Conservation (phyloP, 331 rosid genomes). For the Dryas integrifolia region DNA sequence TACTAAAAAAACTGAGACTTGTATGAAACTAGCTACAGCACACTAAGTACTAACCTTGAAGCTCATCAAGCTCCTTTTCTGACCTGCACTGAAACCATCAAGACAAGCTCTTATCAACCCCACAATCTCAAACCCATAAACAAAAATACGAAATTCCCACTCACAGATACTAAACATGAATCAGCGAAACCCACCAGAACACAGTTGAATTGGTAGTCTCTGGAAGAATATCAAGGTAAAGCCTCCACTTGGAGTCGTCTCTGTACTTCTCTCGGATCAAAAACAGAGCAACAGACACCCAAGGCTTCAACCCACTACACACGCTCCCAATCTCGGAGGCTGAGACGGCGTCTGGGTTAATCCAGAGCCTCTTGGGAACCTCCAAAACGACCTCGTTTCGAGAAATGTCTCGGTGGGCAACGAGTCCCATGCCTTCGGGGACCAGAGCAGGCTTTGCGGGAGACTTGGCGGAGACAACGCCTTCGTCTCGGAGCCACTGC, state of each 20-base stretch:
- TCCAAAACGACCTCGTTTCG: constrained; percentile 83
- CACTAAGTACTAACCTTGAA: constrained; percentile 61
- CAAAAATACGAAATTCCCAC: constrained; percentile 16
- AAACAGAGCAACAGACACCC: constrained; percentile 83
- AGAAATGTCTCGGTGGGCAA: constrained; percentile 58
- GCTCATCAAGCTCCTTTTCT: constrained; percentile 88
- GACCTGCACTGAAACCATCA: constrained; percentile 97
- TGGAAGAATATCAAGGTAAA: constrained; percentile 70
- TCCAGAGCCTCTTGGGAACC: constrained; percentile 92
- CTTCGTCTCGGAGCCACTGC: constrained; percentile 83
- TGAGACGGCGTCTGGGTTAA: constrained; percentile 90
- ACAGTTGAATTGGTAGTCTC: constrained; percentile 73
- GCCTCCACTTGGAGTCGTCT: constrained; percentile 65
- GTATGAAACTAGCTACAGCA: not conserved
- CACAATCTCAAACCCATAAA: constrained; percentile 26
- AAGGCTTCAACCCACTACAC: constrained; percentile 79
- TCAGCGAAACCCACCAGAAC: constrained; percentile 74
- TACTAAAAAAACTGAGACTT: not conserved
- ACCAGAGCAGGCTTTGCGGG: constrained; percentile 75
- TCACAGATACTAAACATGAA: not conserved
- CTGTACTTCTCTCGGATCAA: constrained; percentile 61
- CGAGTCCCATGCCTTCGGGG: constrained; percentile 74
- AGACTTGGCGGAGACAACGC: constrained; percentile 71
- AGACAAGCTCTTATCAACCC: constrained; percentile 50
- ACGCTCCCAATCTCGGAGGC: constrained; percentile 76